phyloP scores from a whole-genome alignment of 192 early-diverging fungal genomes.

The Chytriomyces hyalinus region DNA sequence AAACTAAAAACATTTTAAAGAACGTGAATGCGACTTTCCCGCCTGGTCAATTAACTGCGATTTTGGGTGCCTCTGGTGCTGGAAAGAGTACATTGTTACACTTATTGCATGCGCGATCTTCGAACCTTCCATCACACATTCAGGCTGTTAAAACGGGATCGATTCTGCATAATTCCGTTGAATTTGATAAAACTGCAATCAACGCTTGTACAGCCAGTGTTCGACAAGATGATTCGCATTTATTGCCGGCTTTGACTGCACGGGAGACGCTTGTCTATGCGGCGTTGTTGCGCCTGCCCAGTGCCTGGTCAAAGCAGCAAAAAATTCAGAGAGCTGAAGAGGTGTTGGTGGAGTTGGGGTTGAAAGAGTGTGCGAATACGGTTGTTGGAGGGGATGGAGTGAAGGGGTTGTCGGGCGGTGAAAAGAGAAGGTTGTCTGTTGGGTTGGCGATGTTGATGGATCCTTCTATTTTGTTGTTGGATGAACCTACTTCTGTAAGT shows the following conservation, averaged over 20 bases:
- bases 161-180: conserved; percentile 38
- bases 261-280: conserved; percentile 52
- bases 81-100: conserved; percentile 55
- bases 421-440: conserved; percentile 72
- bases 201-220: conserved; percentile 48
- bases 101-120: conserved; percentile 40
- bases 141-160: conserved; percentile 23
- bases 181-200: conserved; percentile 33
- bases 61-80: conserved; percentile 54
- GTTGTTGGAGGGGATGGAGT: conserved; percentile 48
- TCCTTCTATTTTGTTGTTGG: conserved; percentile 42
- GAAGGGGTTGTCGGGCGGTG: conserved; percentile 71
- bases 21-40: conserved; percentile 36
- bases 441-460: conserved; percentile 58
- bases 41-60: conserved; percentile 47
- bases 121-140: conserved; percentile 31
- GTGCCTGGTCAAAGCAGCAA: conserved; percentile 30
- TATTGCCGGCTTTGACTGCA: conserved; percentile 51
- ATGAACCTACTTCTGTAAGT: conserved; percentile 41
- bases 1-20: conserved; percentile 39
- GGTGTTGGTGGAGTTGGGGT: conserved; percentile 46
- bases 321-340: conserved; percentile 45
- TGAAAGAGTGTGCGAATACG: conserved; percentile 51
- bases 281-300: conserved; percentile 48
- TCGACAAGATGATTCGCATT: conserved; percentile 48